A percentile compares a stretch with the other conserved stretches of the same genome.
Conservation (phyloP, 73 alveolate species). For the Paramecium biaurelia region DNA sequence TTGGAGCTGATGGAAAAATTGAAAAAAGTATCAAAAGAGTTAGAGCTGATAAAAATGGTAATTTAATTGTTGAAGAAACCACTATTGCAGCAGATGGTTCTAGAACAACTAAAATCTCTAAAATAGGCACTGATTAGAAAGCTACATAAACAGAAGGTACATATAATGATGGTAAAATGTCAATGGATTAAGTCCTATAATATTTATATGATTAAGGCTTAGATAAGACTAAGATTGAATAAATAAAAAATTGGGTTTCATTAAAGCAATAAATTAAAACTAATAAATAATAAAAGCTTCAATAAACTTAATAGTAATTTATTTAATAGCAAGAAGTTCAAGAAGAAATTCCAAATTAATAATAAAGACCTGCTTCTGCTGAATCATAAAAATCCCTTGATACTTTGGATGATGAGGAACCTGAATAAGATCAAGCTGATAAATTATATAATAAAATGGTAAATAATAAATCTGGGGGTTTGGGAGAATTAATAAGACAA, state of each 20-base stretch:
- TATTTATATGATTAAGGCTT: neutral
- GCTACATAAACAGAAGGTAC: constrained; percentile 41
- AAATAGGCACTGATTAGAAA: constrained; percentile 56
- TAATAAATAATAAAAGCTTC: neutral
- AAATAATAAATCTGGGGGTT: constrained; percentile 6
- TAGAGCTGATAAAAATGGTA: constrained; percentile 31
- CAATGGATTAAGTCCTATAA: neutral
- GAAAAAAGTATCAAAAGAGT: neutral
- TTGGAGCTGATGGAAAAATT: constrained; percentile 53
- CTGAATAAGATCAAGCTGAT: constrained; percentile 45
- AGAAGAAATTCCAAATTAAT: constrained; percentile 3
- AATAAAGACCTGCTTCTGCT: neutral
- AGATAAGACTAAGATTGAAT: constrained; percentile 1
- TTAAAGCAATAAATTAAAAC: neutral
- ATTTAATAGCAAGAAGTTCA: neutral
- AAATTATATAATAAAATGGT: constrained; percentile 20
- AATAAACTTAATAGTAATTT: neutral
- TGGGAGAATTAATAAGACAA: constrained; percentile 20
- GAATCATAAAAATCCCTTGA: constrained; percentile 35
- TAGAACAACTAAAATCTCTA: constrained; percentile 3
- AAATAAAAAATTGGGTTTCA: constrained; percentile 5
- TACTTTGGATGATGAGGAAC: constrained; percentile 39
- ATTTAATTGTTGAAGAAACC: constrained; percentile 55
- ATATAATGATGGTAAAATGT: neutral
- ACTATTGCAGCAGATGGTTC: constrained; percentile 54